These are phyloP conservation scores for Myotisia sp. DNA, from an alignment of 2,329 filamentous ascomycete species.

Conservation along the genomic window DNA sequence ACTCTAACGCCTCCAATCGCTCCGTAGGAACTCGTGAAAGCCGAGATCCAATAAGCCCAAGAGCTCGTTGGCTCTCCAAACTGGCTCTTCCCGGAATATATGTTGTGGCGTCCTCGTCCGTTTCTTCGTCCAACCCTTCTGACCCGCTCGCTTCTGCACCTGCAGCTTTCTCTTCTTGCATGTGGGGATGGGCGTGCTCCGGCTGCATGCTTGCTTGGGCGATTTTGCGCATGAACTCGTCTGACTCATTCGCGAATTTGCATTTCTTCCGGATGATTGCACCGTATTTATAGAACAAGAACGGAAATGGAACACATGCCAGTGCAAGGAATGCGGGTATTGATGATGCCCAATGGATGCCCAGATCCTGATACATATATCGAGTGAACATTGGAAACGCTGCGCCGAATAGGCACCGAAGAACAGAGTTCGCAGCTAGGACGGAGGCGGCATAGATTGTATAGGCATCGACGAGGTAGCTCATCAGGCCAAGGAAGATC, in stretches of 20 bases:
- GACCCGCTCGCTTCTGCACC: slow-evolving; percentile 1
- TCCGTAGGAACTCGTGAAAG: slow-evolving; percentile 1
- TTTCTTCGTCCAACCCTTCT: slow-evolving; percentile 1
- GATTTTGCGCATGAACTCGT: slow-evolving; percentile 41
- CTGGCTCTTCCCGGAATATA: background rate
- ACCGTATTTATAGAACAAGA: slow-evolving; percentile 63
- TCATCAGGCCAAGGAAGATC: slow-evolving; percentile 52
- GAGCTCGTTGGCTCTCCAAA: background rate
- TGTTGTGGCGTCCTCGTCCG: slow-evolving; percentile 1
- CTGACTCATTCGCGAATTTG: slow-evolving; percentile 55
- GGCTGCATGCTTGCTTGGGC: slow-evolving; percentile 10
- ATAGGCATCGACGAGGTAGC: slow-evolving; percentile 55
- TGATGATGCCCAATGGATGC: slow-evolving; percentile 62
- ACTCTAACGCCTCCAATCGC: slow-evolving; percentile 16
- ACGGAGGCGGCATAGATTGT: slow-evolving; percentile 65
- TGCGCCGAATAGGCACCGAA: slow-evolving; percentile 64
- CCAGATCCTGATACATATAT: slow-evolving; percentile 37
- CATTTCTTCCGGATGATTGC: slow-evolving; percentile 48
- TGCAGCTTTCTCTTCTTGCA: background rate
- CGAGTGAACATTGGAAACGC: slow-evolving; percentile 63
- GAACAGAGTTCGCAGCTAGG: slow-evolving; percentile 62
- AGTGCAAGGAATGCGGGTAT: slow-evolving; percentile 62
- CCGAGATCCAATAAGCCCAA: background rate
- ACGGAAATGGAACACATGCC: slow-evolving; percentile 58
- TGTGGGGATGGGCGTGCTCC: background rate